A percentile compares a stretch with the other conserved stretches of the same genome.
Evolutionary conservation across 177 flowering plant species (phyloP).

Genomic region (Vitis hybrid): DNA sequence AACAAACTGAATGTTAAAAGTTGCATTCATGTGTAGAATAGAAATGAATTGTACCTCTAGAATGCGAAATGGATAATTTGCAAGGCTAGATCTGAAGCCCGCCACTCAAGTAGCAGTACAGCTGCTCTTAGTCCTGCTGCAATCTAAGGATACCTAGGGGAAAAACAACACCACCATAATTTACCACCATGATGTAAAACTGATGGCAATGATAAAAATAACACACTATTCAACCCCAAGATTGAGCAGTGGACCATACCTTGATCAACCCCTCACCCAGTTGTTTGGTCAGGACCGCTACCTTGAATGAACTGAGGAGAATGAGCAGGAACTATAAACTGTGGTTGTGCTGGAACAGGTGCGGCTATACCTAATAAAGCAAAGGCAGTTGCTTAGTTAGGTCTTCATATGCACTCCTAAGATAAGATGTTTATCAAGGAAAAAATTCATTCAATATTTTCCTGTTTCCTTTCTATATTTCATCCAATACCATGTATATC

Average conservation of each 20-base stretch:
- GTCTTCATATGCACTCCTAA: neutral
- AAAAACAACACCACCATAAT: conserved; percentile 4
- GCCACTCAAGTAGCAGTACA: conserved; percentile 94
- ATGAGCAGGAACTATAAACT: conserved; percentile 75
- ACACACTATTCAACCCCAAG: neutral
- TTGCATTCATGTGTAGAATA: neutral
- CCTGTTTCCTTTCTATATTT: too few species aligned
- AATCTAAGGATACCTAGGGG: conserved; percentile 72
- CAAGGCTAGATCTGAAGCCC: conserved; percentile 95
- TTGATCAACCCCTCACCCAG: conserved; percentile 73
- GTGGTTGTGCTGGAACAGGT: conserved; percentile 72
- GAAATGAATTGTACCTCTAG: conserved; percentile 61
- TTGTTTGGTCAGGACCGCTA: conserved; percentile 84
- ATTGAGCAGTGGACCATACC: conserved; percentile 28
- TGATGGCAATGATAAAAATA: too few species aligned
- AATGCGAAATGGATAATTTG: conserved; percentile 89
- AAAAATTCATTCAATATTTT: too few species aligned
- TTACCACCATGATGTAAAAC: neutral
- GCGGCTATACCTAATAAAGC: conserved; percentile 55
- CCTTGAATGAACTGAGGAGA: conserved; percentile 83
- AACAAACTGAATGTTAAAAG: neutral
- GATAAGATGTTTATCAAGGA: neutral
- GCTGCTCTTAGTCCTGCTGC: conserved; percentile 98
- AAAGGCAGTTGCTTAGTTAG: conserved; percentile 14
- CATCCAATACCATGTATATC: too few species aligned